phyloP scores from a whole-genome alignment of 345 rosid species.

The Brassica rapa region DNA sequence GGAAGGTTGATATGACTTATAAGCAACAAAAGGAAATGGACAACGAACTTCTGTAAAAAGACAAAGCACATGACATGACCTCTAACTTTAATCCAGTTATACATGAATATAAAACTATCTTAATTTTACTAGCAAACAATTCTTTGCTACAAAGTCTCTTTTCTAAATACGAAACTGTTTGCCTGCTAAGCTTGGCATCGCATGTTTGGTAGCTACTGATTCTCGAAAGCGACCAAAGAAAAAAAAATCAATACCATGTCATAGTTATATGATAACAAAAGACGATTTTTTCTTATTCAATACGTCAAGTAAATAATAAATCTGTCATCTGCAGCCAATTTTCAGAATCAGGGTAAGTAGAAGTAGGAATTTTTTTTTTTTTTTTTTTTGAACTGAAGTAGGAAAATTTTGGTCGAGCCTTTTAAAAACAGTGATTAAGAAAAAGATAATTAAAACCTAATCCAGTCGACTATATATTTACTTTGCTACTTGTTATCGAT shows the following conservation, averaged over 20 bases:
- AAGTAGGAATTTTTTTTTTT: conserved; percentile 1
- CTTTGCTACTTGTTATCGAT: background rate
- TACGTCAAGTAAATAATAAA: conserved; percentile 11
- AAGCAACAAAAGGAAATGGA: background rate
- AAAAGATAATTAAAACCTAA: conserved; percentile 20
- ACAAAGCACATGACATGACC: conserved; percentile 23
- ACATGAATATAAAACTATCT: conserved; percentile 1
- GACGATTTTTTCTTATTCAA: background rate
- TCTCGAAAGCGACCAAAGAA: conserved; percentile 21
- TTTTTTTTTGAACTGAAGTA: background rate
- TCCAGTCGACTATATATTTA: conserved; percentile 10
- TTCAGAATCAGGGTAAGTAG: conserved; percentile 31
- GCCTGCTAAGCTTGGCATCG: conserved; percentile 29
- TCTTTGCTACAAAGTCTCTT: conserved; percentile 28
- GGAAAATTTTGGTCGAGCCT: background rate
- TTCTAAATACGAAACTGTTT: conserved; percentile 24
- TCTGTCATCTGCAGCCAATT: conserved; percentile 25
- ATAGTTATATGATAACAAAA: background rate
- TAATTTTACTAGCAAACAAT: conserved; percentile 21
- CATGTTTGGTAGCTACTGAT: conserved; percentile 33
- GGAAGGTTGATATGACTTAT: background rate
- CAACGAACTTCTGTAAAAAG: background rate
- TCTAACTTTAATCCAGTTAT: conserved; percentile 13
- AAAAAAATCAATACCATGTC: background rate
- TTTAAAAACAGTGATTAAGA: background rate